Evolutionary conservation across 2,329 filamentous ascomycete species (phyloP).

Genomic region (Monilinia polystroma): DNA sequence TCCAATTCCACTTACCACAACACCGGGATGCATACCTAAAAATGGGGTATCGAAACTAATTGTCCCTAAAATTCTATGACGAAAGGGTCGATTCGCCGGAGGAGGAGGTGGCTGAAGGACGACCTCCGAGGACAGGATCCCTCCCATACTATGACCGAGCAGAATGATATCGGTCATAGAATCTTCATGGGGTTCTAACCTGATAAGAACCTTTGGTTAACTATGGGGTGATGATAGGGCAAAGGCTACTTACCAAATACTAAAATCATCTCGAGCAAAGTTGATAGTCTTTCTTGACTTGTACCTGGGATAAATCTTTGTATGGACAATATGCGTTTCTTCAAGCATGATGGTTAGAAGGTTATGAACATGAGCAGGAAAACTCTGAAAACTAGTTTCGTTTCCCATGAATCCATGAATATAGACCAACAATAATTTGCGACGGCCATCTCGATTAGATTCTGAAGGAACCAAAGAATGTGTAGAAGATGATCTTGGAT

Average conservation of each 20-base stretch:
- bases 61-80: conserved; percentile 75
- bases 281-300: conserved; percentile 71
- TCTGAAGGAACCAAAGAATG: conserved; percentile 40
- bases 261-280: conserved; percentile 79
- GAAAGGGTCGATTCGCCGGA: conserved; percentile 47
- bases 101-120: conserved; percentile 52
- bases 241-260: conserved; percentile 57
- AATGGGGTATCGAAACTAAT: conserved; percentile 85
- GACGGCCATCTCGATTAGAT: conserved; percentile 42
- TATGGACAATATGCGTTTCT: conserved; percentile 77
- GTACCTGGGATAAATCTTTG: conserved; percentile 81
- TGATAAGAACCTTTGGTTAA: conserved; percentile 36
- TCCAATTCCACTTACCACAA: conserved; percentile 76
- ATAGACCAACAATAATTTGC: conserved; percentile 71
- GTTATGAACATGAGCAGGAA: conserved; percentile 83
- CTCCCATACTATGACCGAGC: conserved; percentile 88
- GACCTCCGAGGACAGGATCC: conserved; percentile 77
- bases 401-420: conserved; percentile 91
- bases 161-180: conserved; percentile 75
- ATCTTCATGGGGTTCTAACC: conserved; percentile 74
- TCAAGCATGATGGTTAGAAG: conserved; percentile 64
- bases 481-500: conserved; percentile 40
- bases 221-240: conserved; percentile 21
- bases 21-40: conserved; percentile 83
- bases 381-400: conserved; percentile 81